Percentiles rank a stretch among this genome's conserved stretches.
Evolutionary conservation across 768 basidiomycete genomes (phyloP).

Genomic region (Amanita muscaria): DNA sequence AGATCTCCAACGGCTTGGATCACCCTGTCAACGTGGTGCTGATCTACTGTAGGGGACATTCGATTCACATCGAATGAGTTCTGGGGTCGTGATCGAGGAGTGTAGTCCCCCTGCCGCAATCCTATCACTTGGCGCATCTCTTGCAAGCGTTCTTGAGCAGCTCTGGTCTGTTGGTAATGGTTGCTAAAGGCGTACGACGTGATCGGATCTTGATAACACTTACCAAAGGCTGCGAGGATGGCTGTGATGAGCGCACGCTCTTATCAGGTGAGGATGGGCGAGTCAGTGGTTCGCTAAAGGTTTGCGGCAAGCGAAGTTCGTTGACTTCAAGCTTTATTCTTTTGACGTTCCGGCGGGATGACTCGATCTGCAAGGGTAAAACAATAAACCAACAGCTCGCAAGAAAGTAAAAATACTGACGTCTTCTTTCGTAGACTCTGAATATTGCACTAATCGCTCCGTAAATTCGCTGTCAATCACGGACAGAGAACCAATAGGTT

Average conservation of each 20-base stretch:
- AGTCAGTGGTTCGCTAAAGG: conserved; percentile 26
- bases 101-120: conserved; percentile 44
- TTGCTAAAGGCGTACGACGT: no score
- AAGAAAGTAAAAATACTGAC: conserved; percentile 31
- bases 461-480: conserved; percentile 28
- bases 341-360: conserved; percentile 62
- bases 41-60: conserved; percentile 18
- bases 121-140: conserved; percentile 75
- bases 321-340: conserved; percentile 67
- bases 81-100: conserved; percentile 40
- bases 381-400: conserved; percentile 4
- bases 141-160: conserved; percentile 70
- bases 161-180: conserved; percentile 43
- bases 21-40: conserved; percentile 25
- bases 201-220: no score
- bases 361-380: conserved; percentile 48
- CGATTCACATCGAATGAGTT: conserved; percentile 22
- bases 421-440: conserved; percentile 54
- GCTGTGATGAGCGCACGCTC: conserved; percentile 37
- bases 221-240: conserved; percentile 32
- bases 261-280: conserved; percentile 55
- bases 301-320: conserved; percentile 21
- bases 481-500: conserved; percentile 20
- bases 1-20: conserved; percentile 44
- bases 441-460: conserved; percentile 38